phyloP scores from a whole-genome alignment of 139 green algal genomes.

The Chlorella sp. region DNA sequence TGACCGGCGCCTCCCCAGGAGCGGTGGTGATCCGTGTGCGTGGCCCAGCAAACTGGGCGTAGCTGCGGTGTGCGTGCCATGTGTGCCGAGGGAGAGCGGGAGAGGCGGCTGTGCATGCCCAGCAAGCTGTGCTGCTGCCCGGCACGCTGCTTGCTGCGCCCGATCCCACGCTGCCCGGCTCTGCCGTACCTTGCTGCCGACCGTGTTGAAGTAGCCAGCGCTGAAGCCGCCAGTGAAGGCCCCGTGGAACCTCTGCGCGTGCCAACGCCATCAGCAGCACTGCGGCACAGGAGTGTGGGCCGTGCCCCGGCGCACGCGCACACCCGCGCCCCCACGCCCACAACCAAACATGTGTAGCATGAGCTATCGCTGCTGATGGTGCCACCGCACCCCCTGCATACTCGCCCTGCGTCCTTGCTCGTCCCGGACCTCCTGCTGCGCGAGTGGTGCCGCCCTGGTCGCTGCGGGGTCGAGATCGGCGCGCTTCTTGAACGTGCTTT shows the following conservation, averaged over 20 bases:
- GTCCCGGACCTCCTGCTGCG: conserved; percentile 77
- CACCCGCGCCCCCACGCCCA: background rate
- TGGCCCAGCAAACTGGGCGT: too few species aligned
- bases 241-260: conserved; percentile 83
- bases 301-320: background rate
- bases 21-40: too few species aligned
- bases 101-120: too few species aligned
- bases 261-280: too few species aligned
- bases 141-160: background rate
- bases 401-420: conserved; percentile 55
- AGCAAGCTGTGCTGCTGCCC: background rate
- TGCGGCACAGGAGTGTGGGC: background rate
- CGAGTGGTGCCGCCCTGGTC: conserved; percentile 15
- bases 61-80: too few species aligned
- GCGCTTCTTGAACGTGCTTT: background rate
- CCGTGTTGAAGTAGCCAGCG: conserved; percentile 94
- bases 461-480: background rate
- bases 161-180: background rate
- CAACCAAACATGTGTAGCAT: conserved; percentile 11
- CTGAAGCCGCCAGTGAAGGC: conserved; percentile 93
- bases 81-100: too few species aligned
- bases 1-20: too few species aligned
- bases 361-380: too few species aligned
- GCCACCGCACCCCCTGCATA: too few species aligned
- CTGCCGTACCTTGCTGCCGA: conserved; percentile 68